Base-by-base conservation (phyloP, 2,329 filamentous ascomycete species). In the Fusarium heterosporum region DNA sequence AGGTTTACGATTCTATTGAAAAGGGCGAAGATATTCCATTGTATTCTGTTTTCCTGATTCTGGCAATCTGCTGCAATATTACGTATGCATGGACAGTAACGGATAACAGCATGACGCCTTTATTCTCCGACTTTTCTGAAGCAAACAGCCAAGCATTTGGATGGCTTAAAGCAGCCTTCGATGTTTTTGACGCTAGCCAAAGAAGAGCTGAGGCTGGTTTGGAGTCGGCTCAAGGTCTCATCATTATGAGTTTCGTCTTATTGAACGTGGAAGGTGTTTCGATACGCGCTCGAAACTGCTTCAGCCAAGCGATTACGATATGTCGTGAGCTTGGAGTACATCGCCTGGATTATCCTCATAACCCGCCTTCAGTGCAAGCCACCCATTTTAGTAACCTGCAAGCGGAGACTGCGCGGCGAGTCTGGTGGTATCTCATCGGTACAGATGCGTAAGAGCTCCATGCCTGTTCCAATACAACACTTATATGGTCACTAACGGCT, bases 361-460 rank as follows among this genome's bases (percentile, higher is more conserved):
- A 67, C 8, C 46, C 59, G 6, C 29, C 61, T 8, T 54, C 62
- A 10, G 64, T 66, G 1, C 69, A 70, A 4, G 34, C 58, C 17
- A 68, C 74, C 9, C 74, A 72, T 17, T 55, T 61, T 19, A 61
- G 63, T 4, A 73, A 72, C 19, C 14, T 77, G 2, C 72, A 72
- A 32, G 70, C 65, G 7, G 81, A 83, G 53, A 74, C 79, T 36
- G 80, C 77, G 39, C 72, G 81, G 17, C 73, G 81, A 43, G 64
- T 81, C 5, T 83, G 81, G 81, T 83, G 81, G 80, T 79, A 81
- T 61, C 70, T 83, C 8, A 75, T 75, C 11, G 71, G 77, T 1
- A 78, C 76, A 6, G 80, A 82, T 60, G 81, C 78, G 80, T 79
- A 59, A 66, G 73, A 43, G 9, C 7, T 14, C 17, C 13, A 8